Conservation (phyloP, 768 basidiomycete genomes). For the Russula dissimulans region DNA sequence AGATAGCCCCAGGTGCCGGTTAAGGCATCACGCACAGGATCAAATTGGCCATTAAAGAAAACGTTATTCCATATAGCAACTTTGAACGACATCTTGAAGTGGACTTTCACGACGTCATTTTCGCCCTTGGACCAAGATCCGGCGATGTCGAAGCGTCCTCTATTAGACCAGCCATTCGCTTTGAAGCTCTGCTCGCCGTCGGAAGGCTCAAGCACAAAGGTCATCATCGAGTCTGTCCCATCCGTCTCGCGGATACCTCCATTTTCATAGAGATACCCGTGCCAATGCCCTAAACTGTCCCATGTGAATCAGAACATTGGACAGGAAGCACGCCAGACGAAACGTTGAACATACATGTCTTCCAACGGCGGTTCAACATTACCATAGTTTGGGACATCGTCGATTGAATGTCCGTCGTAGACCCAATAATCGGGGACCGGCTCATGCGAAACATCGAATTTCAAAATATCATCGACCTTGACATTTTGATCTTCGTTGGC, state of each 20-base stretch:
- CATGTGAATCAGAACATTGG: neutral
- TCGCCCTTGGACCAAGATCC: constrained; percentile 16
- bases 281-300: constrained; percentile 12
- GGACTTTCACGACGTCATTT: constrained; percentile 11
- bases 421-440: constrained; percentile 2
- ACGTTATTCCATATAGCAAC: neutral
- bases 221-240: constrained; percentile 2
- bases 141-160: constrained; percentile 14
- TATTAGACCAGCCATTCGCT: constrained; percentile 6
- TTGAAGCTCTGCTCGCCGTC: constrained; percentile 8
- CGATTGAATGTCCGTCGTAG: constrained; percentile 10
- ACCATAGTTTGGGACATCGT: neutral
- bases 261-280: constrained; percentile 7
- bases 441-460: neutral
- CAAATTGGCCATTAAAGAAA: constrained; percentile 6
- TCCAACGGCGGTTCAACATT: constrained; percentile 3
- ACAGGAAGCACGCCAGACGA: neutral
- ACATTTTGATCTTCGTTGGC: constrained; percentile 5
- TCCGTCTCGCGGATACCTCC: neutral
- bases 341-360: neutral
- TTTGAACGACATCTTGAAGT: constrained; percentile 15
- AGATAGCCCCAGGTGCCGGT: neutral
- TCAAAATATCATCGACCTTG: constrained; percentile 2
- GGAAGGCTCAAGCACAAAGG: constrained; percentile 5
- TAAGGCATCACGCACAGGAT: constrained; percentile 2